Base-by-base conservation (phyloP, 2,329 filamentous ascomycete species). In the Talaromyces sp. region DNA sequence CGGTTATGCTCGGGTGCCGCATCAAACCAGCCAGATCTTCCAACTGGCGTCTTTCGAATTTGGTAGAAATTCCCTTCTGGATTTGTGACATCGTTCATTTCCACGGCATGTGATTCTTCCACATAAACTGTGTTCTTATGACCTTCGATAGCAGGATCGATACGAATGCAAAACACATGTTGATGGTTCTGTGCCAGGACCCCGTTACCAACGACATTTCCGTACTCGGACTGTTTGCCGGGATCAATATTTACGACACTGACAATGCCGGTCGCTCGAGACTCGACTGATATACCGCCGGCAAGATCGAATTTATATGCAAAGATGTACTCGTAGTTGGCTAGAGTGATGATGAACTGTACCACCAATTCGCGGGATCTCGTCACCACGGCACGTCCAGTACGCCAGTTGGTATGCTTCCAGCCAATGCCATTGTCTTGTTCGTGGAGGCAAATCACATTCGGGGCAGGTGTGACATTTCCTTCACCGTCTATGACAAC, bases 351-450 rank as follows among this genome's bases (percentile, higher is more conserved):
- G 69, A 88, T 85, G 67, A 82, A 85, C 63, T 89, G 86, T 2
- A 89, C 70, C 0, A 89, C 84, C 2, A 89, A 77, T 63, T 87
- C 81, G 1, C 86, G 80, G 58, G 80, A 77, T 10, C 86, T 77
- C 0, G 82, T 82, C 0, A 88, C 83, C 1, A 83, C 85, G 1
- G 86, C 84, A 9, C 84, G 77, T 0, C 81, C 82, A 5, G 84
- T 87, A 9, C 86, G 78, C 73, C 86, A 87, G 72, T 89, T 88
- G 5, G 84, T 87, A 71, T 88, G 86, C 66, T 89, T 88, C 84
- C 85, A 88, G 7, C 80, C 79, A 41, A 89, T 86, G 5, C 86
- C 86, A 22, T 78, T 82, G 63, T 89, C 86, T 70, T 88, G 85
- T 67, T 89, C 86, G 67, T 89, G 86, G 52, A 89, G 79, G 66